Evolutionary conservation across 2,329 filamentous ascomycete species (phyloP).

Genomic region (Penicillium brasilianum): DNA sequence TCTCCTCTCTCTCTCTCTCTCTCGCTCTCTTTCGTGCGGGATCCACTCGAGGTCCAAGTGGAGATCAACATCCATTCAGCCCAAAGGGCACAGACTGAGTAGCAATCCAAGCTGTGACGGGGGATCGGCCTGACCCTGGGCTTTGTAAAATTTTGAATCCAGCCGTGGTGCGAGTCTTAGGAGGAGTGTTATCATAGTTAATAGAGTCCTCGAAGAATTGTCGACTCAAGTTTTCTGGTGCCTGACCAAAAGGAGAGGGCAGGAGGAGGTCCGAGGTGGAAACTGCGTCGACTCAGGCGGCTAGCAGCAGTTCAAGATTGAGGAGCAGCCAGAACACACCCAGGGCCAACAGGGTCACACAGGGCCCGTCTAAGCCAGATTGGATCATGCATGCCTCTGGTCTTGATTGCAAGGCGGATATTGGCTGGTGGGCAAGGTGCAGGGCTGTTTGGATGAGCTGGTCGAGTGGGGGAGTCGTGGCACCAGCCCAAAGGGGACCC

Average conservation of each 20-base stretch:
- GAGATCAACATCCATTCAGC: conserved; percentile 12
- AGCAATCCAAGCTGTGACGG: conserved; percentile 30
- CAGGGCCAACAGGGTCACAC: conserved; percentile 6
- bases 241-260: conserved; percentile 6
- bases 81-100: conserved; percentile 30
- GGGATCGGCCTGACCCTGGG: conserved; percentile 23
- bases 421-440: conserved; percentile 1
- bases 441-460: conserved; percentile 18
- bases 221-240: conserved; percentile 17
- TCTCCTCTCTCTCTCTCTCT: neutral
- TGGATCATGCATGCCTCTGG: conserved; percentile 37
- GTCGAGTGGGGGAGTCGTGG: conserved; percentile 47
- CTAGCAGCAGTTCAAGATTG: conserved; percentile 2
- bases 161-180: neutral
- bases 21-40: neutral
- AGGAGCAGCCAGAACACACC: conserved; percentile 14
- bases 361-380: conserved; percentile 34
- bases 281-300: conserved; percentile 13
- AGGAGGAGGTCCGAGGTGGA: conserved; percentile 3
- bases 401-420: neutral
- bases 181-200: neutral
- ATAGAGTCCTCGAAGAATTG: neutral
- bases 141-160: neutral
- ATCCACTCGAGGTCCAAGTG: conserved; percentile 20
- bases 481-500: conserved; percentile 43